phyloP scores from a whole-genome alignment of 768 basidiomycete species.

The Dacryopinax primogenitus region DNA sequence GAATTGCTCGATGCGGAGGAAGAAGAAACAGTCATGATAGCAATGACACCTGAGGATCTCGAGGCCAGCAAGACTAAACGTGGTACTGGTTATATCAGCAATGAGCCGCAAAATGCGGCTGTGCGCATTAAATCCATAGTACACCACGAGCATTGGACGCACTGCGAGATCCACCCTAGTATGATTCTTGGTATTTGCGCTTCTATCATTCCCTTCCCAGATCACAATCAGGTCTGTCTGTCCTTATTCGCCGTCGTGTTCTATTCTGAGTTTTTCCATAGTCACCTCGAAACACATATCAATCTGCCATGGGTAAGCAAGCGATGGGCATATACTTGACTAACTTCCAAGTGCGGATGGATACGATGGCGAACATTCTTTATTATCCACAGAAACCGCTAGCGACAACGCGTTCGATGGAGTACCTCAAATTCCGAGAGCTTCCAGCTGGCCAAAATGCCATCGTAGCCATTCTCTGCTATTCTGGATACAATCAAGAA shows the following conservation, averaged over 20 bases:
- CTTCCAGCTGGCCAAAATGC: conserved; percentile 99
- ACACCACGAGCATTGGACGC: conserved; percentile 87
- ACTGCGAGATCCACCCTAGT: conserved; percentile 97
- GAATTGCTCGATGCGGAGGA: conserved; percentile 96
- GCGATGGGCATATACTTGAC: conserved; percentile 99
- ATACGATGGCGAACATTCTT: conserved; percentile 98
- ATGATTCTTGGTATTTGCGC: conserved; percentile 99
- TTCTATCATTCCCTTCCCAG: conserved; percentile 98
- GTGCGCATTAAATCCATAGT: conserved; percentile 75
- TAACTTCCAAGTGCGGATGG: conserved; percentile 97
- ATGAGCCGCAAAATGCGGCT: conserved; percentile 69
- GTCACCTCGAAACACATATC: conserved; percentile 99
- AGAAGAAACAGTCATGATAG: conserved; percentile 99
- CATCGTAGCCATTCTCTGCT: conserved; percentile 94
- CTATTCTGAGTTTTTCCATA: conserved; percentile 27
- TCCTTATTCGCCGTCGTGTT: conserved; percentile 12
- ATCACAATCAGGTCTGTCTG: conserved; percentile 83
- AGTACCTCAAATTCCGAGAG: conserved; percentile 96
- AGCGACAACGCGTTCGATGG: conserved; percentile 97
- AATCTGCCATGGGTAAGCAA: conserved; percentile 99
- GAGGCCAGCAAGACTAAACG: conserved; percentile 57
- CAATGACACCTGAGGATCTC: conserved; percentile 94
- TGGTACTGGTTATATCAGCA: conserved; percentile 44
- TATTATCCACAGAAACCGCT: conserved; percentile 99
- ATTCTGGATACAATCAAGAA: conserved; percentile 99